These are phyloP conservation scores for Boletus pseudo-olivaceus DNA, from an alignment of 768 basidiomycete genomes.

Conservation along the genomic window DNA sequence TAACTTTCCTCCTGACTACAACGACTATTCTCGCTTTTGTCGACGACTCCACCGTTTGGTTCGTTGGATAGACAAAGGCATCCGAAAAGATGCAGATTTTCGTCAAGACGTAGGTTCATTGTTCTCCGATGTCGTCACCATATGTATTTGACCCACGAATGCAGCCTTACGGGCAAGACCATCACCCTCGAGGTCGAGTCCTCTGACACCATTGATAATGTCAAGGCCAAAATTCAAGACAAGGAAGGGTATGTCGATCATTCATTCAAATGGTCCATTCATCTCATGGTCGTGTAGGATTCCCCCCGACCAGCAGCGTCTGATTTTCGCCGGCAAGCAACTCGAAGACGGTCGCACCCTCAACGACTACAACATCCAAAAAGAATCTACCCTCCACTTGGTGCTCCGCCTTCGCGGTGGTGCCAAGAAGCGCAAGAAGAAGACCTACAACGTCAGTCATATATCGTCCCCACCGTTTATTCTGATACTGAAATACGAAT, in stretches of 20 bases:
- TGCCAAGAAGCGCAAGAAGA: constrained; percentile 99
- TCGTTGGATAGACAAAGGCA: constrained; percentile 89
- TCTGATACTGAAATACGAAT: constrained; percentile 2
- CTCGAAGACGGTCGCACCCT: constrained; percentile 98
- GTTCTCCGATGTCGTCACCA: background rate
- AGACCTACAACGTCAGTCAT: constrained; percentile 89
- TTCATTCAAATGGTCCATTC: background rate
- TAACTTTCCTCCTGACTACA: constrained; percentile 21
- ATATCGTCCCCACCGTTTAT: background rate
- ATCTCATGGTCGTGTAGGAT: constrained; percentile 46
- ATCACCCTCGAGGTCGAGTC: constrained; percentile 98
- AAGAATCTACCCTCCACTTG: constrained; percentile 97
- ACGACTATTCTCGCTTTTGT: constrained; percentile 68
- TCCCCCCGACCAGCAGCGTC: constrained; percentile 91
- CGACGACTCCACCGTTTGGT: constrained; percentile 88
- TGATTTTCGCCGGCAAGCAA: constrained; percentile 99
- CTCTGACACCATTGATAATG: constrained; percentile 96
- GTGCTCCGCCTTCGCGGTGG: constrained; percentile 98
- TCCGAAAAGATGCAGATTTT: constrained; percentile 92
- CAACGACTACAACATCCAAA: constrained; percentile 97
- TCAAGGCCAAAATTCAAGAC: constrained; percentile 96
- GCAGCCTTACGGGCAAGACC: constrained; percentile 96
- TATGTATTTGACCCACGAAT: constrained; percentile 5
- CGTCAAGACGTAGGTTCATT: constrained; percentile 79
- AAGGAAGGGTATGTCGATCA: constrained; percentile 74